phyloP scores from a whole-genome alignment of 164 flowering plant species.

The Saururus chinensis region DNA sequence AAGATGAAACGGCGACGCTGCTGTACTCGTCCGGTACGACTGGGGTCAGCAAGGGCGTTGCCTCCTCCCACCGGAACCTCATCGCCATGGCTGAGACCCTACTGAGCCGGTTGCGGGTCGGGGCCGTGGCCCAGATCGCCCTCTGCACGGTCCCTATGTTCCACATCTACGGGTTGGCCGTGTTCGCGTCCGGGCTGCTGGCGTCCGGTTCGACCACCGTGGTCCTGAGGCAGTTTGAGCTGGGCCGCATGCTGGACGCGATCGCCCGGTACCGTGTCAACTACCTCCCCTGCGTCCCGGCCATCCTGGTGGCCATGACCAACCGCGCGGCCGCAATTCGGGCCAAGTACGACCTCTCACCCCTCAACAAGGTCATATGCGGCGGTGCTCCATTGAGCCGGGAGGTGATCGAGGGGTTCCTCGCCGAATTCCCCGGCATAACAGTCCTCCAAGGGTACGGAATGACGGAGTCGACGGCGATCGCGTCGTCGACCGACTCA shows the following conservation, averaged over 20 bases:
- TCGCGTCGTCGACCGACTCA: slow-evolving; percentile 74
- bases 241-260: slow-evolving; percentile 42
- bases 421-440: slow-evolving; percentile 52
- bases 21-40: slow-evolving; percentile 95
- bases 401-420: slow-evolving; percentile 74
- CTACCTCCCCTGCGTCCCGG: slow-evolving; percentile 57
- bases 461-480: slow-evolving; percentile 75
- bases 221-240: slow-evolving; percentile 45
- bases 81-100: slow-evolving; percentile 62
- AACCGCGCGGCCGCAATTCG: slow-evolving; percentile 30
- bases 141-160: slow-evolving; percentile 90
- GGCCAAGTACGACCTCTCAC: slow-evolving; percentile 40
- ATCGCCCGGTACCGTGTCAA: slow-evolving; percentile 34
- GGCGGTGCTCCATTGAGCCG: slow-evolving; percentile 90
- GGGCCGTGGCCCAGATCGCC: slow-evolving; percentile 26
- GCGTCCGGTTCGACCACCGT: slow-evolving; percentile 47
- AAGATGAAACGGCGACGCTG: slow-evolving; percentile 72
- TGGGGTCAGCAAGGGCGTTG: slow-evolving; percentile 89
- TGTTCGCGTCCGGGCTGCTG: slow-evolving; percentile 41
- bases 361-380: slow-evolving; percentile 34
- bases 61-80: slow-evolving; percentile 57
- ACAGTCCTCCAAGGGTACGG: slow-evolving; percentile 76
- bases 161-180: slow-evolving; percentile 76
- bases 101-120: slow-evolving; percentile 22
- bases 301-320: slow-evolving; percentile 43